Conservation (phyloP, 768 basidiomycete species). For the Hygrophorus russula region DNA sequence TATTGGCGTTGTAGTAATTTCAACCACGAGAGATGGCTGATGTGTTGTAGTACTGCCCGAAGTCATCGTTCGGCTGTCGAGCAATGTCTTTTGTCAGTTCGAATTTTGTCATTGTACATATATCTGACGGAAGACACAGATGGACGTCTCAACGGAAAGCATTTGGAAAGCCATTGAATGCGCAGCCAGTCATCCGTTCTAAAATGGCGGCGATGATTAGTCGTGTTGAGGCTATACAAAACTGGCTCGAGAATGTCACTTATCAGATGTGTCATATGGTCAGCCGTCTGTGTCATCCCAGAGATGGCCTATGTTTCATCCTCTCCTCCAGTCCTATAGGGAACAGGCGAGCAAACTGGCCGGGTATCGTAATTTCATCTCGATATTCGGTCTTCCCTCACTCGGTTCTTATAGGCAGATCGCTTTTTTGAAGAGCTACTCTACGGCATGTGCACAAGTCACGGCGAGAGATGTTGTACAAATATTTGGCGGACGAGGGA, state of each 20-base stretch:
- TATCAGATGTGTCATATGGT: slow-evolving; percentile 86
- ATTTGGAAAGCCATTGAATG: slow-evolving; percentile 78
- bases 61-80: slow-evolving; percentile 45
- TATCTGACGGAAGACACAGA: slow-evolving; percentile 19
- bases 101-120: background rate
- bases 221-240: slow-evolving; percentile 48
- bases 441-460: slow-evolving; percentile 51
- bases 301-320: slow-evolving; percentile 12
- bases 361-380: slow-evolving; percentile 31
- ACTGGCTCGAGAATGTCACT: slow-evolving; percentile 70
- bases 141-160: slow-evolving; percentile 87
- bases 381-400: background rate
- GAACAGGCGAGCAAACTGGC: slow-evolving; percentile 68
- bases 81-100: slow-evolving; percentile 68
- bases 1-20: slow-evolving; percentile 75
- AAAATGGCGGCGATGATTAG: slow-evolving; percentile 89
- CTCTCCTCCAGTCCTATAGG: slow-evolving; percentile 39
- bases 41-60: slow-evolving; percentile 44
- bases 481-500: slow-evolving; percentile 80
- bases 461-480: slow-evolving; percentile 49
- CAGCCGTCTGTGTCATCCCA: slow-evolving; percentile 4
- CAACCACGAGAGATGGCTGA: slow-evolving; percentile 93
- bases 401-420: slow-evolving; percentile 36
- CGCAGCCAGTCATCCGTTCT: slow-evolving; percentile 77
- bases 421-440: slow-evolving; percentile 61